Base-by-base conservation (phyloP, 2,329 filamentous ascomycete species). In the Aspergillus alliaceus region DNA sequence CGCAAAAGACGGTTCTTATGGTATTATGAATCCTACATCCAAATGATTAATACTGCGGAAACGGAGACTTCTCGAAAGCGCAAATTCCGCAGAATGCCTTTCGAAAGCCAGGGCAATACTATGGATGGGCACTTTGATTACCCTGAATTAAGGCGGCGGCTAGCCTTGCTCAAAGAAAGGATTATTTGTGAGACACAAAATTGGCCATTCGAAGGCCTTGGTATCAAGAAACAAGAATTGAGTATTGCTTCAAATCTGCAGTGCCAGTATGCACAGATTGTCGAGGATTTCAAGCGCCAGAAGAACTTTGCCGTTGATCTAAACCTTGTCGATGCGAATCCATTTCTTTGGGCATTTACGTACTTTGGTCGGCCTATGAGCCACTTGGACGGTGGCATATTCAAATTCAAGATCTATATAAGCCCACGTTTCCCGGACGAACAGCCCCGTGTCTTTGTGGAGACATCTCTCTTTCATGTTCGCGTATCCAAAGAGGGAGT, bases 321-420 rank as follows among this genome's bases (percentile, higher is more conserved):
- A 35, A 84, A 87, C 55, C 79, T 98, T 6, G 87, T 90, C 29
- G 82, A 95, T 62, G 84, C 82, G 37, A 98, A 97, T 66, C 93
- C 93, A 0, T 97, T 97, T 69, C 82, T 93, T 20, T 98, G 95
- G 95, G 75, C 83, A 20, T 73, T 98, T 58, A 95, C 91, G 1
- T 93, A 96, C 71, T 96, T 97, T 70, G 95, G 95, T 25, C 85
- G 88, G 54, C 91, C 92, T 0, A 96, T 95, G 89, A 96, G 92
- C 6, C 92, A 96, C 64, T 84, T 98, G 2, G 93, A 98, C 66
- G 93, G 93, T 15, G 92, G 93, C 2, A 84, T 98, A 59, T 93
- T 98, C 78, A 86, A 85, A 59, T 88, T 97, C 72, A 88, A 83
- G 66, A 81, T 98, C 54, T 82, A 81, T 67, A 88, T 98, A 67